Conservation (phyloP, 208 protist species). For the Acanthamoeba royreba region DNA sequence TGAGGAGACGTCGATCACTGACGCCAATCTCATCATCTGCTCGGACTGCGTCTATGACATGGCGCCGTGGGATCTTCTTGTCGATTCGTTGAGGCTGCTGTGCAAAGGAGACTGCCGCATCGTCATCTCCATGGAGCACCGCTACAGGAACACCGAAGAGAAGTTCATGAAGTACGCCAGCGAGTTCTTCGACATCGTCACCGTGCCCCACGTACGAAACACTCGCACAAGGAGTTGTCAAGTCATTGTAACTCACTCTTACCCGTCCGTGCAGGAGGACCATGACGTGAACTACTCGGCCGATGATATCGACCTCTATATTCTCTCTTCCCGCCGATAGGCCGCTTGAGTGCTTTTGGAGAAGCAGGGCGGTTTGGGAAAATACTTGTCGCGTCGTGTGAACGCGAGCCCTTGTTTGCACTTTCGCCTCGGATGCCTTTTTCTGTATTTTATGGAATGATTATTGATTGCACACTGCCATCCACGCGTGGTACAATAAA, state of each 20-base stretch:
- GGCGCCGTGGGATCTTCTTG: slow-evolving; percentile 12
- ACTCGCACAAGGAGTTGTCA: no score
- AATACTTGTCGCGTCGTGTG: no score
- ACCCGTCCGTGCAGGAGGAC: background rate
- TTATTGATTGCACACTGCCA: no score
- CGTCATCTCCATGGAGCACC: slow-evolving; percentile 25
- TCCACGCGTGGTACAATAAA: no score
- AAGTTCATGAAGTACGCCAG: slow-evolving; percentile 1
- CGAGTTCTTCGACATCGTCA: background rate
- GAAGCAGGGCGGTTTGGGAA: no score
- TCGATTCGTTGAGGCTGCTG: background rate
- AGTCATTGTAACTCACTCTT: background rate
- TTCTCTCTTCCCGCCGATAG: background rate
- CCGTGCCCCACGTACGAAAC: background rate
- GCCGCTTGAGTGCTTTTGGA: no score
- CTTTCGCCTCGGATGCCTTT: no score
- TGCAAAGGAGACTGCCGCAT: background rate
- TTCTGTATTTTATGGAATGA: no score
- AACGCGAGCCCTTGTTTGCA: no score
- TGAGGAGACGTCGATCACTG: background rate
- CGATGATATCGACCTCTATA: slow-evolving; percentile 5
- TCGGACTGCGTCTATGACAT: slow-evolving; percentile 35
- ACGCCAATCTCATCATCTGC: slow-evolving; percentile 16
- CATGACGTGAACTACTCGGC: background rate
- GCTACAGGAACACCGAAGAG: background rate